These are phyloP conservation scores for Cymbidium sinense DNA, from an alignment of 106 monocot genomes.

Conservation along the genomic window DNA sequence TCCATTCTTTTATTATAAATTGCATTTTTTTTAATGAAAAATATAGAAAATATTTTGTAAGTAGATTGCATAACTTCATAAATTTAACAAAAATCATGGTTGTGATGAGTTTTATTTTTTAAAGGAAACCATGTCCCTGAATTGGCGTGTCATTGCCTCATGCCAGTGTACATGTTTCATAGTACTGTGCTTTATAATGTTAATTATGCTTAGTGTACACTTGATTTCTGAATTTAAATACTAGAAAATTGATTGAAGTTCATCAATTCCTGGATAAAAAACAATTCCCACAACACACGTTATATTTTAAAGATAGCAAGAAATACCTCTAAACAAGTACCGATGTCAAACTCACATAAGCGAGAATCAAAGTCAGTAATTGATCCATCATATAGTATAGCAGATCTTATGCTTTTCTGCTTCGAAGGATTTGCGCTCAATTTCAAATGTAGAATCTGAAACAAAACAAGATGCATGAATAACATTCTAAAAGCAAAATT, in stretches of 20 bases:
- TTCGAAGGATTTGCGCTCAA: slow-evolving; percentile 28
- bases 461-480: neutral
- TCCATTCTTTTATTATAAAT: neutral
- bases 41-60: neutral
- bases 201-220: no score
- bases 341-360: slow-evolving; percentile 65
- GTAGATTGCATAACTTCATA: no score
- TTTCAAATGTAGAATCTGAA: slow-evolving; percentile 86
- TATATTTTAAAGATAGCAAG: neutral
- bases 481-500: slow-evolving; percentile 3
- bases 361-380: slow-evolving; percentile 84
- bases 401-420: slow-evolving; percentile 38
- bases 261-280: no score
- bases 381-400: slow-evolving; percentile 89
- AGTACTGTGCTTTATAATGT: no score
- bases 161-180: no score
- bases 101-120: no score
- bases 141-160: no score
- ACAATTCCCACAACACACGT: neutral
- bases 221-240: no score
- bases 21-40: neutral
- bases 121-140: no score
- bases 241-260: no score
- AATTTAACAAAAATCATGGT: no score
- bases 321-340: slow-evolving; percentile 93